phyloP scores from a whole-genome alignment of 805 yeast species.

The Kodamaea restingae region DNA sequence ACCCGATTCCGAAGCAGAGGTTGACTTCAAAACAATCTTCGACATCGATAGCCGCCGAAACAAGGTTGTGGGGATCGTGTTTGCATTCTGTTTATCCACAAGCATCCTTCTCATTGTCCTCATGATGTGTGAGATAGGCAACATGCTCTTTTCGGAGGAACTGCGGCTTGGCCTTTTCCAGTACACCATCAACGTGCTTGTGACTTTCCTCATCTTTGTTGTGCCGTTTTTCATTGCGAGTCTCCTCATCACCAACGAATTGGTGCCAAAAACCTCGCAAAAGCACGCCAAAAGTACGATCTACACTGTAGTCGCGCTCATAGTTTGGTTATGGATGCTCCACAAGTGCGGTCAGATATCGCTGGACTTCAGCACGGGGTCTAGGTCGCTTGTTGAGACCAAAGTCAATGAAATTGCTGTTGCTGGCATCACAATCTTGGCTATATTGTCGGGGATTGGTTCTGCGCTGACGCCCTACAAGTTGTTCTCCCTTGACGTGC shows the following conservation, averaged over 20 bases:
- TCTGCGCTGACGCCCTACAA: constrained; percentile 44
- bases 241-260: constrained; percentile 26
- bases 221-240: constrained; percentile 41
- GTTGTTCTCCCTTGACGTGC: constrained; percentile 13
- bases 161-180: constrained; percentile 34
- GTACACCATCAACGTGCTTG: constrained; percentile 34
- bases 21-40: constrained; percentile 4
- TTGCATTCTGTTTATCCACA: constrained; percentile 28
- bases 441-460: constrained; percentile 50
- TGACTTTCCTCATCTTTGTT: constrained; percentile 37
- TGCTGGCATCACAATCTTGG: constrained; percentile 48
- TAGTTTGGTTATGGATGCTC: constrained; percentile 32
- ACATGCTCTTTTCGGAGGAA: constrained; percentile 16
- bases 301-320: constrained; percentile 13
- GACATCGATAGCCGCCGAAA: constrained; percentile 2
- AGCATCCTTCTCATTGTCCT: constrained; percentile 22
- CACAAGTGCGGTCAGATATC: constrained; percentile 33
- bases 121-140: constrained; percentile 35
- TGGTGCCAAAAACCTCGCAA: constrained; percentile 15
- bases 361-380: constrained; percentile 17
- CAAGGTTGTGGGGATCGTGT: constrained; percentile 21
- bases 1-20: not conserved
- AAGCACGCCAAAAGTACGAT: not conserved
- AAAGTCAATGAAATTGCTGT: constrained; percentile 45
- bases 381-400: constrained; percentile 31